Evolutionary conservation across 495 filamentous ascomycete species (phyloP), one percentile per base, ranked within the genome.

Genomic region (Eremomyces bilateralis): DNA sequence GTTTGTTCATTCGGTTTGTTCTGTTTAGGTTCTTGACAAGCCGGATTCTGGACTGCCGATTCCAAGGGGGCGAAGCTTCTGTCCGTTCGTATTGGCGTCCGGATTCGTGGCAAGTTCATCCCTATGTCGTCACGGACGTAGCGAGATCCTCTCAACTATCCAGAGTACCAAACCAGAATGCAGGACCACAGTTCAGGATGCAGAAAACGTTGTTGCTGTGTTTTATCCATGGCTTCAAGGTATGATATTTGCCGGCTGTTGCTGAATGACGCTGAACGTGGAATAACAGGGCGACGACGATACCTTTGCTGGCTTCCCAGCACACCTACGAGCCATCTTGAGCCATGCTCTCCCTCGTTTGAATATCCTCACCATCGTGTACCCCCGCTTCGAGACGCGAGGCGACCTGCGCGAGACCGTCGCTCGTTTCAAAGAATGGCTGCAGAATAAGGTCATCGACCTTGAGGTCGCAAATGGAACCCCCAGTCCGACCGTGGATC

Each of bases 201-300:
- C 81, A 74, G 59, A 92, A 83, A 54, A 93, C 79, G 42, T 59
- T 97, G 20, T 58, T 97, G 8, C 58, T 97, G 34, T 80, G 77
- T 49, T 95, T 93, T 56, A 83, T 95, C 33, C 88, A 97, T 53
- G 88, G 88, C 34, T 97, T 97, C 67, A 92, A 95, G 71, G 82
- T 85, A 54, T 33, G 56, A 41, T 27, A 13, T 11, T 13, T 17
- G 6, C 24, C 24, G n/a, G n/a, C n/a, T n/a, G n/a, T n/a, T n/a
- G n/a, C 13, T 27, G 24, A 27, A 27, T 13, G 8, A 13, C 24
- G 24, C 24, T 13, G 24, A 6, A 27, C 24, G 13, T 27, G 6
- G 30, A 6, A 6, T 32, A 10, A 10, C 20, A 91, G 81, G 88
- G 85, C 42, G 76, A 67, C 46, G 82, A 93, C 46, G 65, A 80